Evolutionary conservation across 768 basidiomycete species (phyloP).

Genomic region (Hericium erinaceus): DNA sequence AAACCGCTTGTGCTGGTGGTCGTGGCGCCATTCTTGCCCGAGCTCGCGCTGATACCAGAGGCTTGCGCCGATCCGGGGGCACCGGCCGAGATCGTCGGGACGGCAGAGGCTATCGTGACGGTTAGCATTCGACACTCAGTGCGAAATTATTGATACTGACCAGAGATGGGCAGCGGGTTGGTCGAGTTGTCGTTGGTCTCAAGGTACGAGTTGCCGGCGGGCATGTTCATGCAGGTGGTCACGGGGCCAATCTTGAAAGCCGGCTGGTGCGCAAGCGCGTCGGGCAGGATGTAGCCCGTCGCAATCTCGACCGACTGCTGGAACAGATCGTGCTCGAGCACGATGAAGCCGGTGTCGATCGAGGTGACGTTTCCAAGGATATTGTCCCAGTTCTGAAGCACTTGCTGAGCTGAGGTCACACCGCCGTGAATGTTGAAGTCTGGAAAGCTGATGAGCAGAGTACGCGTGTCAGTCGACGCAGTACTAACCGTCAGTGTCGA

Average conservation of each 20-base stretch:
- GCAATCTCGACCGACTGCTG: constrained; percentile 79
- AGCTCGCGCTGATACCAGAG: constrained; percentile 10
- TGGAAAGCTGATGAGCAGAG: constrained; percentile 17
- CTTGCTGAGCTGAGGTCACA: constrained; percentile 42
- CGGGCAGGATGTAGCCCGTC: constrained; percentile 78
- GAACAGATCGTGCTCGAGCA: constrained; percentile 82
- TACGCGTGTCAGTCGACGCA: background rate
- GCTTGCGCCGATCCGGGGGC: constrained; percentile 25
- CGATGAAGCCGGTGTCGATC: constrained; percentile 74
- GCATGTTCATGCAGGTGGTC: constrained; percentile 52
- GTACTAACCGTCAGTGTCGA: constrained; percentile 56
- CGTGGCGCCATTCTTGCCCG: background rate
- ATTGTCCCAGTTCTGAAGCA: constrained; percentile 61
- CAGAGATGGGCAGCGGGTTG: constrained; percentile 36
- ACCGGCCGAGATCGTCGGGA: constrained; percentile 20
- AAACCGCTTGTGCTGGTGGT: too few species aligned
- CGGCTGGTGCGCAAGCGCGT: constrained; percentile 59
- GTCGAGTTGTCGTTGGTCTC: constrained; percentile 72
- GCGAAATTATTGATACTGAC: background rate
- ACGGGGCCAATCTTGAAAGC: constrained; percentile 66
- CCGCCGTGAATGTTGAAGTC: constrained; percentile 81
- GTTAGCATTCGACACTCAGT: background rate
- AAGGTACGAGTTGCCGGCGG: constrained; percentile 59
- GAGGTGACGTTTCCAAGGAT: constrained; percentile 56
- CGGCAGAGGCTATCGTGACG: background rate